These are phyloP conservation scores for Niebla homalea DNA, from an alignment of 495 filamentous ascomycete genomes.

Conservation along the genomic window DNA sequence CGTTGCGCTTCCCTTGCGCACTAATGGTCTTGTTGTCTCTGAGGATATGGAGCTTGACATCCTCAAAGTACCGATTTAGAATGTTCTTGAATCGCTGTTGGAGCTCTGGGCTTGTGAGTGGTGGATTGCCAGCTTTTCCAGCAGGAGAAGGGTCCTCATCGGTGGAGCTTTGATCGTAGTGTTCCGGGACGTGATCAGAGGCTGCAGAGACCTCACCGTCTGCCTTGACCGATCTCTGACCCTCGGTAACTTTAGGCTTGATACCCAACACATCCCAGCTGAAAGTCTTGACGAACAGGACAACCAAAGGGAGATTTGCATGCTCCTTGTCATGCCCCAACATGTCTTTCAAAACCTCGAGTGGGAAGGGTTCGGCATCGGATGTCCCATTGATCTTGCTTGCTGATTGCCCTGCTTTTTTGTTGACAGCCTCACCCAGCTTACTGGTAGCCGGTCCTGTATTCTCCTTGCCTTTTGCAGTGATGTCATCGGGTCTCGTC, in stretches of 20 bases:
- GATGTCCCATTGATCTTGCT: slow-evolving; percentile 31
- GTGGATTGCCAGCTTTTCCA: slow-evolving; percentile 43
- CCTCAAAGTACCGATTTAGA: slow-evolving; percentile 80
- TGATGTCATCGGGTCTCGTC: slow-evolving; percentile 67
- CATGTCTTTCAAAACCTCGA: slow-evolving; percentile 93
- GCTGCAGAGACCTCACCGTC: slow-evolving; percentile 52
- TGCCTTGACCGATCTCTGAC: slow-evolving; percentile 70
- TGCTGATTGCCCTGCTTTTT: slow-evolving; percentile 42
- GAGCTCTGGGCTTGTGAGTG: slow-evolving; percentile 60
- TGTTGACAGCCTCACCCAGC: slow-evolving; percentile 39
- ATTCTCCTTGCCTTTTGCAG: slow-evolving; percentile 51
- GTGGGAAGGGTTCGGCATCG: slow-evolving; percentile 69
- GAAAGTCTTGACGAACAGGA: slow-evolving; percentile 91
- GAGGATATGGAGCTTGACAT: slow-evolving; percentile 77
- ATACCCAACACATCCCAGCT: slow-evolving; percentile 89
- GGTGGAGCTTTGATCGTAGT: slow-evolving; percentile 27
- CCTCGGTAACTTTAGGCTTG: slow-evolving; percentile 51
- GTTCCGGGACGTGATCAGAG: slow-evolving; percentile 38
- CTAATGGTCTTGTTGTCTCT: slow-evolving; percentile 79
- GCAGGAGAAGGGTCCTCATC: slow-evolving; percentile 25
- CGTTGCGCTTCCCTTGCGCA: slow-evolving; percentile 78
- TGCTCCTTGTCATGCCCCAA: slow-evolving; percentile 89
- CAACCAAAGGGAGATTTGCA: slow-evolving; percentile 76
- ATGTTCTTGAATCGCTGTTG: slow-evolving; percentile 82
- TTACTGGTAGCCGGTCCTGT: slow-evolving; percentile 32